Evolutionary conservation across 176 grass and related monocot species (phyloP).

Genomic region (Thalia dealbata): DNA sequence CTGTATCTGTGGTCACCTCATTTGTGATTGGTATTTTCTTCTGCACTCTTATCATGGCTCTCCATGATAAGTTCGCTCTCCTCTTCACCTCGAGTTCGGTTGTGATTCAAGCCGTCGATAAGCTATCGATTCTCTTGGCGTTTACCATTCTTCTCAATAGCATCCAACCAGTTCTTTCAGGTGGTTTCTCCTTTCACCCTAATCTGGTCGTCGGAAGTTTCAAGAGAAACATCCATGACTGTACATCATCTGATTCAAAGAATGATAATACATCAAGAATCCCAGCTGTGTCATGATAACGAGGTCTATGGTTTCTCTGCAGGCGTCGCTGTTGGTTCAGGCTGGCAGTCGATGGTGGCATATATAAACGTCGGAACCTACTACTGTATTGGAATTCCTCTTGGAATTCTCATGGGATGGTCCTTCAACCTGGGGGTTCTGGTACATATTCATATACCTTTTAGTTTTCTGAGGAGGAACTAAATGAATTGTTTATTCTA

Average conservation of each 20-base stretch:
- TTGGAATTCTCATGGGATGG: slow-evolving; percentile 75
- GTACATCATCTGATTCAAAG: slow-evolving; percentile 33
- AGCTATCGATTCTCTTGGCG: slow-evolving; percentile 47
- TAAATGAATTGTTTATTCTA: no score
- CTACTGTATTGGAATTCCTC: slow-evolving; percentile 43
- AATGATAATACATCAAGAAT: background rate
- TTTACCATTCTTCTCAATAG: slow-evolving; percentile 84
- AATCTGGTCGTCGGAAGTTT: slow-evolving; percentile 12
- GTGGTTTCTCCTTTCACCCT: background rate
- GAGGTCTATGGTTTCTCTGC: no score
- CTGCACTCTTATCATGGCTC: slow-evolving; percentile 51
- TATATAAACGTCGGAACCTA: no score
- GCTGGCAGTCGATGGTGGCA: no score
- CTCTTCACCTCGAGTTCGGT: slow-evolving; percentile 67
- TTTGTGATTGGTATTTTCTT: slow-evolving; percentile 81
- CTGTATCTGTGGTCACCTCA: slow-evolving; percentile 50
- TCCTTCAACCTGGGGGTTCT: slow-evolving; percentile 64
- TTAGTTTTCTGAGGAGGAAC: background rate
- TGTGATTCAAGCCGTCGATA: slow-evolving; percentile 55
- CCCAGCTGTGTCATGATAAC: no score
- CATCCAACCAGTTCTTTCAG: slow-evolving; percentile 78
- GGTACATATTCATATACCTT: slow-evolving; percentile 23
- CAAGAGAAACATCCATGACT: background rate
- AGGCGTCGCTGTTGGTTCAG: no score
- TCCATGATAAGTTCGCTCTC: slow-evolving; percentile 68